Evolutionary conservation across 1,139 yeast genomes (phyloP).

Genomic region (Zygosaccharomyces pseudobailii): DNA sequence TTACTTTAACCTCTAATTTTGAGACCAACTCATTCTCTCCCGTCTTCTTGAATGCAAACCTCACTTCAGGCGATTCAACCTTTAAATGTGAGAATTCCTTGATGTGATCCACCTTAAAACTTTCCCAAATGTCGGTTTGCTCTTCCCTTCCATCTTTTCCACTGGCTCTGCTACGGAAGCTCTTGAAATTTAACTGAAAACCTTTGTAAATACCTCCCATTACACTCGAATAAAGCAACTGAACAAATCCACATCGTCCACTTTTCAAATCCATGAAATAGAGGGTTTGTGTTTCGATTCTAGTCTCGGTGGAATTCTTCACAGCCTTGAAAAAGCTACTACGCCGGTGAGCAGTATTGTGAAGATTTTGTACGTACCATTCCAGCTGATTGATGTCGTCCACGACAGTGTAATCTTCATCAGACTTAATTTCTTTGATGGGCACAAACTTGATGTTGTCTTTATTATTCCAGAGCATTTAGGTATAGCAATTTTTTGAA

Average conservation of each 20-base stretch:
- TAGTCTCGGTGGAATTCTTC: constrained; percentile 40
- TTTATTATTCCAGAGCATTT: constrained; percentile 8
- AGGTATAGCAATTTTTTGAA: too few relatives aligned
- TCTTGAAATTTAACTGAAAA: constrained; percentile 78
- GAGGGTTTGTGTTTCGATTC: constrained; percentile 84
- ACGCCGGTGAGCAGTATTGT: constrained; percentile 4
- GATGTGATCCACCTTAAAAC: constrained; percentile 22
- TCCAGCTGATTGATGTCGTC: constrained; percentile 15
- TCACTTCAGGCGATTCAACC: constrained; percentile 40
- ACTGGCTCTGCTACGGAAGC: constrained; percentile 35
- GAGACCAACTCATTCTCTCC: constrained; percentile 33
- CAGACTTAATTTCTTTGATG: constrained; percentile 10
- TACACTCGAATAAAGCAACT: constrained; percentile 76
- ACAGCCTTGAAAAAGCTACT: constrained; percentile 9
- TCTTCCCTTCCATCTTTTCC: constrained; percentile 30
- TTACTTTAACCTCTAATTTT: constrained; percentile 16
- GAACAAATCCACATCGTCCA: constrained; percentile 74
- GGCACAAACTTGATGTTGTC: constrained; percentile 16
- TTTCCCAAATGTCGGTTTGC: constrained; percentile 33
- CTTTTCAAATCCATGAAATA: constrained; percentile 57
- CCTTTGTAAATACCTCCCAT: constrained; percentile 71
- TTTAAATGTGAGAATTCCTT: constrained; percentile 17
- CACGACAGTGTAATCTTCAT: constrained; percentile 12
- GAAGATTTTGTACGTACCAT: constrained; percentile 16
- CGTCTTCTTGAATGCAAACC: constrained; percentile 66